Evolutionary conservation across 1,284 basidiomycete species (phyloP).

Genomic region (Coriolopsis trogii): DNA sequence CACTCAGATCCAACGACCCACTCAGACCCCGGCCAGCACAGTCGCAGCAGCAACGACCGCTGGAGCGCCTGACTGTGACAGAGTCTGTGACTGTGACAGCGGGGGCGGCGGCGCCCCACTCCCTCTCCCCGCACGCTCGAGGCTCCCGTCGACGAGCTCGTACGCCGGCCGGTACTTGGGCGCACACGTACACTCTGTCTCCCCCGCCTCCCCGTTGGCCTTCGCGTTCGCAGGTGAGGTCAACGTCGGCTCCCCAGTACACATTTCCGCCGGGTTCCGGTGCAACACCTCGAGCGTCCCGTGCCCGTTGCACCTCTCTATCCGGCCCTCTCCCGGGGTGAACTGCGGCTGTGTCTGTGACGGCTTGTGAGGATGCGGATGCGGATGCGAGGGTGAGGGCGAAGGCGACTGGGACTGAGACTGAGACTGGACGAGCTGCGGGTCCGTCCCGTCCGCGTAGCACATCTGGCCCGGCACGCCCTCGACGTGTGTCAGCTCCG

Average conservation of each 20-base stretch:
- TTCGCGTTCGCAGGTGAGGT: not conserved
- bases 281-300: not conserved
- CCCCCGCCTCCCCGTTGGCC: not conserved
- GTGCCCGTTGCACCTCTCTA: conserved; percentile 1
- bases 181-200: conserved; percentile 15
- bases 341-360: too few species aligned
- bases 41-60: too few species aligned
- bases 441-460: conserved; percentile 15
- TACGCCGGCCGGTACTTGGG: conserved; percentile 74
- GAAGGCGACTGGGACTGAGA: not conserved
- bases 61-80: too few species aligned
- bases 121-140: conserved; percentile 62
- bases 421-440: conserved; percentile 5
- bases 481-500: conserved; percentile 17
- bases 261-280: conserved; percentile 7
- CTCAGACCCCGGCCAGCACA: too few species aligned
- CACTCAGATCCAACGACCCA: too few species aligned
- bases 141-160: conserved; percentile 72
- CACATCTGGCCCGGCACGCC: conserved; percentile 14
- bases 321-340: too few species aligned
- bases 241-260: not conserved
- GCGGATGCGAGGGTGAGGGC: too few species aligned
- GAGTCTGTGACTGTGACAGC: too few species aligned
- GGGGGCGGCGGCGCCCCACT: not conserved
- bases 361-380: too few species aligned